Base-by-base conservation (phyloP, 1,284 basidiomycete species). In the Fomitopsis betulina region DNA sequence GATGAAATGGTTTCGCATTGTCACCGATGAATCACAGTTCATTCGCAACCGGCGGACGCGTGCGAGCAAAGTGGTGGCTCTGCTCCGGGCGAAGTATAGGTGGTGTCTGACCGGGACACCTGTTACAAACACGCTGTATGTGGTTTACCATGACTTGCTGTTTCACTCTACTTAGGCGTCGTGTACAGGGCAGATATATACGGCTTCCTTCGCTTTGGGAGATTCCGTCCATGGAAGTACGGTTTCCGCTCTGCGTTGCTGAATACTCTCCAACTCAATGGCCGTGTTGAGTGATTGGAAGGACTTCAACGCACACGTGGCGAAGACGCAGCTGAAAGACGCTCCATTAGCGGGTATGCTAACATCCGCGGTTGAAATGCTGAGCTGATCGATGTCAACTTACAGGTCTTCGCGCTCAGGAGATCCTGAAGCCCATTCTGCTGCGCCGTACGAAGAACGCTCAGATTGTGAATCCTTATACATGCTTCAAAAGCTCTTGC, bases 101-200 rank as follows among this genome's bases (percentile, higher is more conserved):
- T 90, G 87, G 87, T 82, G 83, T 75, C 74, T 90, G 13, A 89
- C 87, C 2, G 87, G 87, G 32, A 89, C 87, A 0, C 86, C 87
- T 2, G 80, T 89, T 6, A 88, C 85, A 0, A 89, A 89, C 60
- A 80, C 83, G 0, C 69, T 89, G 83, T 86, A 63, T 12, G 78
- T 65, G 12, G 30, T 32, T 8, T 19, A 42, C 47, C 38, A 12
- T 47, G 25, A 17, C 19, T 12, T 25, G 19, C 53, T 19, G 1
- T 15, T 27, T 19, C 2, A n/a, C 39, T 38, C 5, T 9, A 23
- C 10, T 54, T 6, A 33, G 33, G 5, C 25, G 27, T 25, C 32
- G 52, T 49, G 39, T 47, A 33, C 63, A 86, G 85, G 19, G 83
- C 83, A 9, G 87, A 89, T 68, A 78, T 89, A 32, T 89, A 88